Evolutionary conservation across 2,329 filamentous ascomycete species (phyloP), one percentile per base, ranked within the genome.

Genomic region (Pestalotiopsis sp.): DNA sequence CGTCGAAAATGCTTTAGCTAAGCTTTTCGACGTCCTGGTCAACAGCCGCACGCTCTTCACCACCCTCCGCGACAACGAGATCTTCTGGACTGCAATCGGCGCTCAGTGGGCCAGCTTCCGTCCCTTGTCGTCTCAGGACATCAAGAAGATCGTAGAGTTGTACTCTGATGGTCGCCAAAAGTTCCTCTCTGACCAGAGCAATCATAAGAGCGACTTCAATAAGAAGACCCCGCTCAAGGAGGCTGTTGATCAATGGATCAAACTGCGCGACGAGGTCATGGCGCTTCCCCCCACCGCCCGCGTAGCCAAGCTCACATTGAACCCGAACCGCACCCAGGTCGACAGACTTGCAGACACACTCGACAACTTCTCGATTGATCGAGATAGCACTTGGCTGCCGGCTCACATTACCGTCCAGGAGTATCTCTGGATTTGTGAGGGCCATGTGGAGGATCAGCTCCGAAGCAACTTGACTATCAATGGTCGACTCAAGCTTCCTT

Each of bases 231-330:
- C 39, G 9, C 36, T 64, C 1, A 64, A 31, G 14, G 20, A 49
- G n/a, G 61, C 61, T 36, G 36, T 64, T 64, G 61, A 64, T 64
- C 31, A 11, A 2, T 64, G 61, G 61, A 27, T 64, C n/a, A 7
- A 13, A 5, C 17, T 64, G n/a, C n/a, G 45, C 38, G 61, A 64
- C 39, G 61, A 64, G 13, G 61, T 64, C 61, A 49, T 25, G 17
- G 61, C 61, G 12, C 13, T 64, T 31, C 13, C 9, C 3, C 61
- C 61, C 17, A 11, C 13, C 31, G 12, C 39, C 14, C 31, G 11
- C 14, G n/a, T 45, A 7, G 31, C 59, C 25, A n/a, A 31, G 25
- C 36, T 49, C 17, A 64, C 38, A 14, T 14, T 64, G 3, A 27
- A 20, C 12, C 61, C 7, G 13, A 45, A 45, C 17, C 41, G 17